phyloP scores from a whole-genome alignment of 192 early-diverging fungal genomes.

The Diversispora epigaea region DNA sequence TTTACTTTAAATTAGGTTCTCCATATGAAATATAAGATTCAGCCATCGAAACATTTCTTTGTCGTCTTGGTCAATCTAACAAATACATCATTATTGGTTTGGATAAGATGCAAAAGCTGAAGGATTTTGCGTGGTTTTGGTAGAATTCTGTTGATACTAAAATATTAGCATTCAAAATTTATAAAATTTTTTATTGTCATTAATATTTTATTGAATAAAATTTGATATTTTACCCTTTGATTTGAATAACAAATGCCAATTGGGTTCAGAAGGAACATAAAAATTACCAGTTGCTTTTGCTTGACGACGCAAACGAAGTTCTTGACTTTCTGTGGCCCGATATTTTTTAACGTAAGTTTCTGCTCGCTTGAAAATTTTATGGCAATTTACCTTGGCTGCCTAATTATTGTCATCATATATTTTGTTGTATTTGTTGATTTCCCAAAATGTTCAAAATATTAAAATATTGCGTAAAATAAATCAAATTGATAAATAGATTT shows the following conservation, averaged over 20 bases:
- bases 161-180: not conserved
- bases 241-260: slow-evolving; percentile 98
- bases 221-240: slow-evolving; percentile 64
- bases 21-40: slow-evolving; percentile 92
- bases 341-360: slow-evolving; percentile 99
- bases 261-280: slow-evolving; percentile 94
- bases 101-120: slow-evolving; percentile 96
- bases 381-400: slow-evolving; percentile 67
- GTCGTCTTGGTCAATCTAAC: slow-evolving; percentile 95
- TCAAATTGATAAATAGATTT: too few species aligned
- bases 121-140: slow-evolving; percentile 99
- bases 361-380: slow-evolving; percentile 99
- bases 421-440: too few species aligned
- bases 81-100: slow-evolving; percentile 99
- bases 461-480: too few species aligned
- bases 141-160: slow-evolving; percentile 96
- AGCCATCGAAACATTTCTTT: slow-evolving; percentile 95
- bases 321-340: slow-evolving; percentile 81
- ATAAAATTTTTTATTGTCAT: not conserved
- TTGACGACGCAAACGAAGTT: slow-evolving; percentile 90
- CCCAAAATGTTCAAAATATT: too few species aligned
- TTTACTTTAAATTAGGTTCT: slow-evolving; percentile 93
- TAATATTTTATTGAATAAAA: not conserved
- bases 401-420: slow-evolving; percentile 9
- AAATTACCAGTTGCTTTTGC: slow-evolving; percentile 89